A percentile compares a stretch with the other conserved stretches of the same genome.
phyloP scores from a whole-genome alignment of 306 rosid genomes.

The Trifolium pratense region DNA sequence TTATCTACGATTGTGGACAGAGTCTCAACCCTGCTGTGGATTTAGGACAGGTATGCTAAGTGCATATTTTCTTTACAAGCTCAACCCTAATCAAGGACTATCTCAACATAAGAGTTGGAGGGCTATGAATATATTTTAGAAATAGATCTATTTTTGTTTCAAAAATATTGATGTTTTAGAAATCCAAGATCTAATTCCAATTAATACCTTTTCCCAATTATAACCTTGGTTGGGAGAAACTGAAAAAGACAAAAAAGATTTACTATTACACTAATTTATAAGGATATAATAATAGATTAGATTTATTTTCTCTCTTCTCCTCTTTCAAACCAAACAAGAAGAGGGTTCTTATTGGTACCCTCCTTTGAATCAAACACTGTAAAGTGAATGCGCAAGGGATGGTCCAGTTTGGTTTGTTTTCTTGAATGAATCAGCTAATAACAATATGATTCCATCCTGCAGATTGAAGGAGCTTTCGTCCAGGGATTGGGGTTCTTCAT shows the following conservation, averaged over 20 bases:
- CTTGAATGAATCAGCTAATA: neutral
- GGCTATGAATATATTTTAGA: neutral
- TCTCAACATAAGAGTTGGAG: conserved; percentile 9
- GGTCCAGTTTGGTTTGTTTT: neutral
- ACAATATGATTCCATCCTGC: conserved; percentile 43
- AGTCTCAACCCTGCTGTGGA: conserved; percentile 98
- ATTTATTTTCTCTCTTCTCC: neutral
- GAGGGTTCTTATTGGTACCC: neutral
- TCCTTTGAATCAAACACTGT: neutral
- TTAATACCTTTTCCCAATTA: too few relatives aligned
- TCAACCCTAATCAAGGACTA: conserved; percentile 18
- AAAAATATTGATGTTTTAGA: too few relatives aligned
- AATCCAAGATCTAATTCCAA: too few relatives aligned
- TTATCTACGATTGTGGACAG: conserved; percentile 92
- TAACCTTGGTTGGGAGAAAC: too few relatives aligned
- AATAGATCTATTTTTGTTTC: too few relatives aligned
- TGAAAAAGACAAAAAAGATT: too few relatives aligned
- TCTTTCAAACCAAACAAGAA: neutral
- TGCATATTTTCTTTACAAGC: neutral
- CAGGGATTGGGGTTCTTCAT: conserved; percentile 91
- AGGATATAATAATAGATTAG: too few relatives aligned
- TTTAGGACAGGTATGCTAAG: conserved; percentile 81
- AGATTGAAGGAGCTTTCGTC: conserved; percentile 98
- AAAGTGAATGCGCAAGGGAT: neutral
- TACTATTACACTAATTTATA: too few relatives aligned